Evolutionary conservation across 352 stramenopile species (phyloP).

Genomic region (Poterioochromonas sp.): DNA sequence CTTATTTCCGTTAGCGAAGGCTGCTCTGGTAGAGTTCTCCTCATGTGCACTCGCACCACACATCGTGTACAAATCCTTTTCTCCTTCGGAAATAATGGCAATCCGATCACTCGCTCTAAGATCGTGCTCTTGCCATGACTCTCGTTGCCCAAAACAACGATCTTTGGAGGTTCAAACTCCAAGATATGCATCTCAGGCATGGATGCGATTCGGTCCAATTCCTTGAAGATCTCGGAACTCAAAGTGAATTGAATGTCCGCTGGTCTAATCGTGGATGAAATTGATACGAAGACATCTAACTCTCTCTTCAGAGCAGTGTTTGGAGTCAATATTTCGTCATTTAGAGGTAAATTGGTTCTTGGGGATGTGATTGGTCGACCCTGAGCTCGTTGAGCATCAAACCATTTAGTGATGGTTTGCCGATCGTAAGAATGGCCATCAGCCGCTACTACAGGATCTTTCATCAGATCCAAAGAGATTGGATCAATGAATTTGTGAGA

Average conservation of each 20-base stretch:
- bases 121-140: conserved; percentile 9
- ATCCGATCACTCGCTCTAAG: not conserved
- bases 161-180: not conserved
- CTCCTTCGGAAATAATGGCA: conserved; percentile 15
- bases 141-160: conserved; percentile 2
- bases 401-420: not conserved
- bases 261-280: not conserved
- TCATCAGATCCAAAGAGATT: not conserved
- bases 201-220: not conserved
- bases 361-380: not conserved
- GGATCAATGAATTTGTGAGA: conserved; percentile 18
- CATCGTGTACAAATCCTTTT: not conserved
- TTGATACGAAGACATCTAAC: not conserved
- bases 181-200: not conserved
- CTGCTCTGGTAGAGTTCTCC: not conserved
- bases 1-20: not conserved
- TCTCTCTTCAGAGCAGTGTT: not conserved
- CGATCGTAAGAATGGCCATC: not conserved
- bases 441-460: not conserved
- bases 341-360: not conserved
- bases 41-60: not conserved
- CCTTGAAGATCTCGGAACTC: not conserved
- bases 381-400: not conserved
- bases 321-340: not conserved
- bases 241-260: not conserved